phyloP scores from a whole-genome alignment of 2,329 filamentous ascomycete species.

The Aschersonia sp. region DNA sequence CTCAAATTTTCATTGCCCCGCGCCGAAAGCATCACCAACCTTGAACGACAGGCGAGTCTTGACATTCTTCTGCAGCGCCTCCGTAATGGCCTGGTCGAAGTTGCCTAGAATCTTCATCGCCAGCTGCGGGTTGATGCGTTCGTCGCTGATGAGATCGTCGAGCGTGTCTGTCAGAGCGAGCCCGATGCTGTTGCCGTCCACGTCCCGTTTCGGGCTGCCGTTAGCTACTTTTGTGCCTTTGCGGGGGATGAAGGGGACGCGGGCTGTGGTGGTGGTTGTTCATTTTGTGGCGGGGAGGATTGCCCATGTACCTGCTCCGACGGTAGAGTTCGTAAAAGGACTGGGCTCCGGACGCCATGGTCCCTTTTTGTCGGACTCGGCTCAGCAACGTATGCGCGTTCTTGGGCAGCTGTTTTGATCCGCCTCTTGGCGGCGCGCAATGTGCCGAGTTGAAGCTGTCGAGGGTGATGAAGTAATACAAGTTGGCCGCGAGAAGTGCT shows the following conservation, averaged over 20 bases:
- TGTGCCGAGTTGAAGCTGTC: no score
- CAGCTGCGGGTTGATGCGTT: slow-evolving; percentile 91
- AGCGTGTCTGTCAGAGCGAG: slow-evolving; percentile 90
- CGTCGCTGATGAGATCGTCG: slow-evolving; percentile 87
- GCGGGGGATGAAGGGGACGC: neutral
- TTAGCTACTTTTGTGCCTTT: no score
- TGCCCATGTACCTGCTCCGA: slow-evolving; percentile 67
- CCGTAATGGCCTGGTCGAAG: slow-evolving; percentile 87
- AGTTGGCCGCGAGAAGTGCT: no score
- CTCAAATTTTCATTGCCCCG: neutral
- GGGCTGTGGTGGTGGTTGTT: neutral
- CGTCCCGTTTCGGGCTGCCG: no score
- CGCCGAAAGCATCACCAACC: slow-evolving; percentile 33
- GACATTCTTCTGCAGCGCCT: slow-evolving; percentile 83
- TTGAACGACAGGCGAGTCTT: slow-evolving; percentile 89
- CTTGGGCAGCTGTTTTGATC: no score
- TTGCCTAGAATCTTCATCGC: slow-evolving; percentile 97
- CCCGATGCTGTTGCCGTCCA: slow-evolving; percentile 54
- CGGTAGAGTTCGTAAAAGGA: slow-evolving; percentile 92
- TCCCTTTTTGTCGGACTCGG: slow-evolving; percentile 1
- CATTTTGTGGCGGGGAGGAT: neutral
- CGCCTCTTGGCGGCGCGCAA: no score
- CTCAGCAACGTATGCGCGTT: no score
- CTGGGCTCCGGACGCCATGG: slow-evolving; percentile 36
- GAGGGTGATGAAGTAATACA: no score